Base-by-base conservation (phyloP, 1,284 basidiomycete genomes). In the Tilletia caries region DNA sequence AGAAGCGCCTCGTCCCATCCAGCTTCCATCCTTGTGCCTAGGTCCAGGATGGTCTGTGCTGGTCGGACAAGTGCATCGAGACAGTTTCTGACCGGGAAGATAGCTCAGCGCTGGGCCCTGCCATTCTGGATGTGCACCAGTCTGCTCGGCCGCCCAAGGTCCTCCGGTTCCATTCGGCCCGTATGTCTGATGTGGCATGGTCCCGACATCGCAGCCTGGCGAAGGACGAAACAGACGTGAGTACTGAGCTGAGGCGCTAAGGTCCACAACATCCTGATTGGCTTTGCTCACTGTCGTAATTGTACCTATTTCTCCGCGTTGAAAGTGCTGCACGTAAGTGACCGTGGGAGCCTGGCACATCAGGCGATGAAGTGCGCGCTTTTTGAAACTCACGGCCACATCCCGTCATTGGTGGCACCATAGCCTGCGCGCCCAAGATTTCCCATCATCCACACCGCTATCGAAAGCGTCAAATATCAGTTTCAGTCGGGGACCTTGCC, bases 41-140 rank as follows among this genome's bases (percentile, higher is more conserved):
- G 92, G 92, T 0, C 92, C 92, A 0, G 92, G 93, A 81, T 95
- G 93, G 1, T 90, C 90, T 71, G 91, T 89, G 25, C 88, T 88
- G 0, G 89, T 84, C 8, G 54, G n/a, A 77, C 89, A 95, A 0
- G 92, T 93, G 78, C 92, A 83, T 54, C 85, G 67, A 44, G 75
- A 75, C 1, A 95, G 85, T 33, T 91, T 87, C 82, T 95, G 92
- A 5, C 92, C 93, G 1, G 89, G 89, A 27, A 27, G 54, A 33
- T 29, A 60, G 32, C 54, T 60, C 1, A 60, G 54, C 29, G 54
- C 54, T 5, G 54, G 54, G 5, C 54, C 54, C 10, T 60, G 29
- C 1, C n/a, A 23, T 32, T 64, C 62, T 10, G 37, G 32, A n/a
- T 64, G 37, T 8, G 34, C 62, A 12, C 62, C 62, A 4, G 62